Base-by-base conservation (phyloP, 108 stramenopile genomes). In the Cyclotella sp. region DNA sequence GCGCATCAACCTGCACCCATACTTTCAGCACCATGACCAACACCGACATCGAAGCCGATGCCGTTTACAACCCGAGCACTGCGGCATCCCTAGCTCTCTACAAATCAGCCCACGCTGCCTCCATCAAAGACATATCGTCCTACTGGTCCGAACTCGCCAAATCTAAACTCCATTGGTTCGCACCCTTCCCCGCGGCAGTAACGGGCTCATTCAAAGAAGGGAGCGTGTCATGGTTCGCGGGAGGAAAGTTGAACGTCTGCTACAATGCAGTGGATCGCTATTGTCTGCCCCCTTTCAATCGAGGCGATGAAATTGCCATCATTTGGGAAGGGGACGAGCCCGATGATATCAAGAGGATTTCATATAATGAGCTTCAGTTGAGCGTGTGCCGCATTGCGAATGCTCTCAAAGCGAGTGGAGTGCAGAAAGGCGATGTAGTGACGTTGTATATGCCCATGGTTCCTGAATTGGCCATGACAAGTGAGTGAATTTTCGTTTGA, bases 391-490 rank as follows among this genome's bases (percentile, higher is more conserved):
- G 79, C 0, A 78, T 97, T 45, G 93, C 99, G 46, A 98, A 99
- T 86, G 97, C 97, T 21, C 77, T 99, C 49, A 82, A 86, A 70
- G 59, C 82, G 0, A 70, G 73, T 68, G 97, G 96, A 12, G 93
- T 94, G 16, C 53, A 67, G 69, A 97, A 93, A 74, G 97, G 97
- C 1, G 97, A 98, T 86, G 88, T 96, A 45, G 98, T 98, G 18
- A 98, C 97, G 45, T 79, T 98, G 54, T 99, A 99, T 86, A 95
- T 98, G 98, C 99, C 99, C 63, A 99, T 99, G 99, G 94, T 98
- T 26, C 97, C 97, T 12, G 97, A 99, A 71, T 77, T 95, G 43
- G 91, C 94, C 68, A 93, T 98, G 84, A 96, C 95, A 62, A 68
- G 61, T 63, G 61, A 63, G 61, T 41, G 16, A 26, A 13, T 0